Evolutionary conservation across 371 early-diverging fungal genomes (phyloP), one percentile per base, ranked within the genome.

Genomic region (Mucor irregularis): DNA sequence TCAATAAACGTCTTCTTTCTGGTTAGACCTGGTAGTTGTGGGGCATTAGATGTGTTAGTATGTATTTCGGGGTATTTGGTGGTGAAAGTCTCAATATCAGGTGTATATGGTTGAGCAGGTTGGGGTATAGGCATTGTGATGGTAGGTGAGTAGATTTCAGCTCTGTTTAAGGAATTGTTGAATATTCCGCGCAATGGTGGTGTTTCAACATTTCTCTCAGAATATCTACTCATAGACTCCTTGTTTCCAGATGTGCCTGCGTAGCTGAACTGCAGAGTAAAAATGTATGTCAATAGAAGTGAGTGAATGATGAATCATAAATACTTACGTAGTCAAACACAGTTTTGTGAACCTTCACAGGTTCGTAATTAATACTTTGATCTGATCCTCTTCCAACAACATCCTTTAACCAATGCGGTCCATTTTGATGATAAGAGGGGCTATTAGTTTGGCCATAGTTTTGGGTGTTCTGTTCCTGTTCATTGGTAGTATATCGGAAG

Each of bases 1-100:
- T 86, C 86, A 49, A 86, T 81, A 45, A 80, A 68, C 0, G 86
- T 83, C 28, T 69, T 68, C 24, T 78, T 66, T 52, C 80, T 55
- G 14, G 62, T 40, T 19, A 74, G 42, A 26, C 34, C 30, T 25
- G 46, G 13, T n/a, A n/a, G n/a, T n/a, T n/a, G n/a, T n/a, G n/a
- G 4, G 10, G 2, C 11, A 11, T 19, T 39, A 17, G 22, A 61
- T 29, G 51, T 17, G 49, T 61, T 28, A 22, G 54, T 26, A 40
- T 28, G 48, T 22, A 44, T 43, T 4, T 56, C 49, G 2, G 46
- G 55, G 26, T 58, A 39, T 43, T 42, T 29, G 2, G 39, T 30
- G 25, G 66, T 39, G 31, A 40, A 28, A 37, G 55, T 22, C 56
- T 52, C 38, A 37, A 29, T 14, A 13, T 26, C 7, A 13, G 35